Conservation (phyloP, 2,329 filamentous ascomycete genomes). For the Peltaster fructicola region DNA sequence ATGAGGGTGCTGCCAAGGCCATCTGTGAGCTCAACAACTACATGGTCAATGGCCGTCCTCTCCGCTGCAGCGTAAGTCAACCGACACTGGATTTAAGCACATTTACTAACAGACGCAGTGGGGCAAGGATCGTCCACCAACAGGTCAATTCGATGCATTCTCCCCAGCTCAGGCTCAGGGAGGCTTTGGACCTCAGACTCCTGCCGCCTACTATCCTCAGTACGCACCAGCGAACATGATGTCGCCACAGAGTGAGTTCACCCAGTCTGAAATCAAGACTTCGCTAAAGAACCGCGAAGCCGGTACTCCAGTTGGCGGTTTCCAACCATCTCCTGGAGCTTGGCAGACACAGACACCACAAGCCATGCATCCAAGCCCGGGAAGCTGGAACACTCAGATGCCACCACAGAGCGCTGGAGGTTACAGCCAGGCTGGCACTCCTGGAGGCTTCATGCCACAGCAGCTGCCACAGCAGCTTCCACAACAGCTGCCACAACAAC, state of each 20-base stretch:
- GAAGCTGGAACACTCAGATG: conserved; percentile 6
- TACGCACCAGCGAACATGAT: conserved; percentile 60
- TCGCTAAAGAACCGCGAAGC: conserved; percentile 23
- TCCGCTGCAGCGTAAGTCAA: conserved; percentile 94
- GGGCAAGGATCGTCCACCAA: conserved; percentile 96
- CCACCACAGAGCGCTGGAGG: conserved; percentile 53
- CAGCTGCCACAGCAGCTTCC: conserved; percentile 27
- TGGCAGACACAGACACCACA: conserved; percentile 23
- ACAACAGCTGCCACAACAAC: too few relatives aligned
- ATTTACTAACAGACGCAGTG: conserved; percentile 42
- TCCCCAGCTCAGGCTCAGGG: conserved; percentile 25
- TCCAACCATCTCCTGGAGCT: conserved; percentile 29
- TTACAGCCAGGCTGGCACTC: conserved; percentile 51
- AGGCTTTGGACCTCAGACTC: conserved; percentile 61
- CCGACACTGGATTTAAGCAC: conserved; percentile 2
- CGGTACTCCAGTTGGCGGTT: conserved; percentile 37
- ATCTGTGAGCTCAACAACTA: conserved; percentile 97
- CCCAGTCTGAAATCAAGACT: conserved; percentile 1
- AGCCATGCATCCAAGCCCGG: conserved; percentile 3
- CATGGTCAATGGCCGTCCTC: conserved; percentile 86
- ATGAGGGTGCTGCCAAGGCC: conserved; percentile 95
- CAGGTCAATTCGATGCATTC: conserved; percentile 55
- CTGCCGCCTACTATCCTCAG: conserved; percentile 73
- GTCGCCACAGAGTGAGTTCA: conserved; percentile 29
- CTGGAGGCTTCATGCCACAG: conserved; percentile 32